Base-by-base conservation (phyloP, 345 rosid genomes). In the Isatis tinctoria region DNA sequence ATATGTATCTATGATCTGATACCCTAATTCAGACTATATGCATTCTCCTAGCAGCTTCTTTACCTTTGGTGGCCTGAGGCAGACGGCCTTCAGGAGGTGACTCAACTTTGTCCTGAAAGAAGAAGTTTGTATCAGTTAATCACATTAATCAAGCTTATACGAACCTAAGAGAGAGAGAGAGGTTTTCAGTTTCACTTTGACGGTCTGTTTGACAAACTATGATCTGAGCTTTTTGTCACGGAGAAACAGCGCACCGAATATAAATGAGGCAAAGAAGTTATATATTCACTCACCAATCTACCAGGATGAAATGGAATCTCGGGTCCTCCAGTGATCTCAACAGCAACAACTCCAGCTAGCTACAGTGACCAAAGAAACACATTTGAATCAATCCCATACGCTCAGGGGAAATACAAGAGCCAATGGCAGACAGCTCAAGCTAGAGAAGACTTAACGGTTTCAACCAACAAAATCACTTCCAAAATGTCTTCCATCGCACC, bases 41-140 rank as follows among this genome's bases (percentile, higher is more conserved):
- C 26, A 45, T 8, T 13, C 27, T 51, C 17, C n/a, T 20, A 20
- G 1, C 0, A 51, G 5, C 26, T 30, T 10, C 0, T 52, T 64
- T 57, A 91, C 98, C 97, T 74, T 94, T 79, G 11, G 88, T 83
- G 51, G 96, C 96, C 60, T 85, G 78, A 30, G 98, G 98, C n/a
- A 94, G 74, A 41, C 98, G 91, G 33, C 97, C 98, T 65, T 94
- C 96, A 3, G 93, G 96, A 13, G 98, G 93, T 66, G 93, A 89
- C 24, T 79, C 85, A 26, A 69, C 80, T 80, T 91, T 93, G 87
- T 93, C 98, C 96, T 91, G 87, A 36, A 44, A 43, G 4, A 62
- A 13, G 2, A 63, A 35, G 24, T 16, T 62, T 3, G 33, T 14
- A 39, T 52, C n/a, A 32, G 28, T 40, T 4, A 49, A 32, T 51